phyloP scores from a whole-genome alignment of 257 asterid species.

The Solanum corneliomulleri region DNA sequence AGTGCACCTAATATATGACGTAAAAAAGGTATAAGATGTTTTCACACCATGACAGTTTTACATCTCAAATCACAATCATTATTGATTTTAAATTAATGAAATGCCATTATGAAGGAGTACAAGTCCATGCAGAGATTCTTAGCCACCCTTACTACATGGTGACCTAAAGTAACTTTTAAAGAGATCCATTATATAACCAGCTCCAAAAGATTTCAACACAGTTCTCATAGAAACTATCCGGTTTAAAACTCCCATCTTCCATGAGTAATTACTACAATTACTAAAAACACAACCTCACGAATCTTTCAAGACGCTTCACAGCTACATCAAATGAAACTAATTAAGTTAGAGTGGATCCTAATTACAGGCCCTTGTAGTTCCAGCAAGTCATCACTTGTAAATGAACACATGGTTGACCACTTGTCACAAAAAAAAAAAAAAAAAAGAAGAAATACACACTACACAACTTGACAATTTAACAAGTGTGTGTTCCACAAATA shows the following conservation, averaged over 20 bases:
- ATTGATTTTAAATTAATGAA: background rate
- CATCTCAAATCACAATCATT: background rate
- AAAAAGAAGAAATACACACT: background rate
- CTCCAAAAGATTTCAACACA: background rate
- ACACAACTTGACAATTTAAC: background rate
- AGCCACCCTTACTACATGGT: too few species aligned
- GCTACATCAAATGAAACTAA: background rate
- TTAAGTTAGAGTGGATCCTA: background rate
- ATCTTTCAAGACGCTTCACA: background rate
- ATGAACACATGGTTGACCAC: background rate
- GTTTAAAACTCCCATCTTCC: background rate
- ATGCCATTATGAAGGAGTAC: background rate
- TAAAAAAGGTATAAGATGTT: background rate
- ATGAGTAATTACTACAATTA: background rate
- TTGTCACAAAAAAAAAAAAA: background rate
- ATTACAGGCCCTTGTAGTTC: background rate
- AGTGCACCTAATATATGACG: conserved; percentile 53
- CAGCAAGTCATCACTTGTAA: background rate
- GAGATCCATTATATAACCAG: background rate
- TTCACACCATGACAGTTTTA: background rate
- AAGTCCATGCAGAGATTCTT: background rate
- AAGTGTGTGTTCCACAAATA: background rate
- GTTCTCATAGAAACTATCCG: background rate
- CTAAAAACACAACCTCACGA: background rate
- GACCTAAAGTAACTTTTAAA: background rate